A percentile compares a stretch with the other conserved stretches of the same genome.
Evolutionary conservation across 495 filamentous ascomycete genomes (phyloP).

Genomic region (Acidomyces sp.): DNA sequence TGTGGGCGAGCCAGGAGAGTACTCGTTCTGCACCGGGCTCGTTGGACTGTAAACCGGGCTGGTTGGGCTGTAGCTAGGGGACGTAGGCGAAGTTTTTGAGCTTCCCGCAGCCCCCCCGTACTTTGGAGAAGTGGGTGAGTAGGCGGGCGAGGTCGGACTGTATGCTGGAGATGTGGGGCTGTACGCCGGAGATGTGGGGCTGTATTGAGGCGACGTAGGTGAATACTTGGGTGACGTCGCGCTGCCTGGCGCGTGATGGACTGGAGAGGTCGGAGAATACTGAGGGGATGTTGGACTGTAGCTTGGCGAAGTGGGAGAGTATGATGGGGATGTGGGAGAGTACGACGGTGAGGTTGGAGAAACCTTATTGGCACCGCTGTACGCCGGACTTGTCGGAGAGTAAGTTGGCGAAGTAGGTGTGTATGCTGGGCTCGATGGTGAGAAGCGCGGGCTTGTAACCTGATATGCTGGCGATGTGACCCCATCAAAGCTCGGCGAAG

Average conservation of each 20-base stretch:
- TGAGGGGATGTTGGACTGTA: constrained; percentile 58
- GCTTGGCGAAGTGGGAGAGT: constrained; percentile 62
- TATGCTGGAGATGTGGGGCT: constrained; percentile 59
- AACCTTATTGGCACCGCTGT: constrained; percentile 34
- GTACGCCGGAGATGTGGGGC: constrained; percentile 66
- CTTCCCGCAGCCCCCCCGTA: constrained; percentile 16
- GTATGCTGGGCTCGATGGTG: constrained; percentile 29
- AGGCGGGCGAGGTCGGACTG: constrained; percentile 42
- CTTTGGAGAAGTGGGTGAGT: constrained; percentile 25
- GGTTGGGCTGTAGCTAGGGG: constrained; percentile 69
- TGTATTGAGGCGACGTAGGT: constrained; percentile 51
- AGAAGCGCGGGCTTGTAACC: constrained; percentile 58
- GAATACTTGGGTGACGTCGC: constrained; percentile 34
- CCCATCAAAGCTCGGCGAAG: constrained; percentile 30
- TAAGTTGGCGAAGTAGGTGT: constrained; percentile 34
- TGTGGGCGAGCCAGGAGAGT: constrained; percentile 58
- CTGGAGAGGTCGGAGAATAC: constrained; percentile 28
- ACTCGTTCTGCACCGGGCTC: constrained; percentile 29
- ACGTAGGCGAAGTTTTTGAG: constrained; percentile 48
- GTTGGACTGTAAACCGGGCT: constrained; percentile 50
- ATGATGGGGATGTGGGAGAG: constrained; percentile 57
- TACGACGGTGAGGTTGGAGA: constrained; percentile 36
- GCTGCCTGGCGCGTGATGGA: constrained; percentile 30
- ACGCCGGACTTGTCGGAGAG: constrained; percentile 48
- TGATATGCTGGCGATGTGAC: constrained; percentile 32